Evolutionary conservation across 1,139 yeast species (phyloP).

Genomic region (Zygosaccharomyces pseudobailii): DNA sequence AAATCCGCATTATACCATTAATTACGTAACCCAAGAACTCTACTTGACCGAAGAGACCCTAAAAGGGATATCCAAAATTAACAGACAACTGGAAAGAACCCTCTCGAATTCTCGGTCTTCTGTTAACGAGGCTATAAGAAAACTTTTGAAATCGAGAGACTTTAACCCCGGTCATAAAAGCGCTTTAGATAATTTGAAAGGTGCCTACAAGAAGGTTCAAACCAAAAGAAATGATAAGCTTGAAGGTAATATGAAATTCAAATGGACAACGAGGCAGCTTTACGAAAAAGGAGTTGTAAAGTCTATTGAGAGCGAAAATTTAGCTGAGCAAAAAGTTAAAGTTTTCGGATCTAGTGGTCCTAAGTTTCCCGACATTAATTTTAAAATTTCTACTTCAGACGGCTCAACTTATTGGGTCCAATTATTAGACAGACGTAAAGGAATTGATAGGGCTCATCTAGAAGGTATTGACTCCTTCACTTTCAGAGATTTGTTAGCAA

Average conservation of each 20-base stretch:
- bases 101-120: conserved; percentile 13
- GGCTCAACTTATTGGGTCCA: conserved; percentile 37
- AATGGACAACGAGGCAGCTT: conserved; percentile 71
- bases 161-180: conserved; percentile 24
- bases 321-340: conserved; percentile 38
- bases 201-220: conserved; percentile 50
- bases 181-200: conserved; percentile 41
- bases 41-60: conserved; percentile 57
- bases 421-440: conserved; percentile 28
- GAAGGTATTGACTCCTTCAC: conserved; percentile 27
- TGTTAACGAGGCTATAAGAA: conserved; percentile 17
- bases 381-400: conserved; percentile 62
- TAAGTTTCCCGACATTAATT: conserved; percentile 61
- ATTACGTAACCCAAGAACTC: conserved; percentile 58
- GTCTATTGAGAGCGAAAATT: conserved; percentile 49
- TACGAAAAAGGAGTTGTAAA: conserved; percentile 66
- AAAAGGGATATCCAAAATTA: conserved; percentile 23
- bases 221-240: conserved; percentile 17
- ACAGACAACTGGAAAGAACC: conserved; percentile 12
- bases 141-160: conserved; percentile 19
- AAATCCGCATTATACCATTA: conserved; percentile 67
- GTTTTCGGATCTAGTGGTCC: conserved; percentile 44
- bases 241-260: conserved; percentile 32
- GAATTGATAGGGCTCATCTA: conserved; percentile 20
- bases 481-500: conserved; percentile 21